Percentiles rank a stretch among this genome's conserved stretches.
phyloP scores from a whole-genome alignment of 441 rosid species.

The Pelargonium citronellum region DNA sequence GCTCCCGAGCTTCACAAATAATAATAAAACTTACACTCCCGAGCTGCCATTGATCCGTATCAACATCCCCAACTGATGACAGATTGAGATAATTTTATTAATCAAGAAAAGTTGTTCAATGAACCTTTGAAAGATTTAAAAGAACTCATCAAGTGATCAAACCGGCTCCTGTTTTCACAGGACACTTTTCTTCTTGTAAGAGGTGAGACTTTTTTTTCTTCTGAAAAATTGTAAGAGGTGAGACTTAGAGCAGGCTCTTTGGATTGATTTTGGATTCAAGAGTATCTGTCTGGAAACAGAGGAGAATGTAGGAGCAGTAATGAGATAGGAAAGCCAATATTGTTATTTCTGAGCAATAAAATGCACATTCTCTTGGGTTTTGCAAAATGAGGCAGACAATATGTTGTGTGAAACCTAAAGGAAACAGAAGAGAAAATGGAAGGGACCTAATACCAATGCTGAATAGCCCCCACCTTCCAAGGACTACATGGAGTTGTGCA shows the following conservation, averaged over 20 bases:
- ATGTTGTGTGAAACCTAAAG: conserved; percentile 23
- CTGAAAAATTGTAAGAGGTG: too few species aligned
- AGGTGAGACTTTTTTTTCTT: too few species aligned
- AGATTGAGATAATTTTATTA: background rate
- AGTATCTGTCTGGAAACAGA: conserved; percentile 22
- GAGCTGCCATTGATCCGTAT: background rate
- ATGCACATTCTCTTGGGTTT: background rate
- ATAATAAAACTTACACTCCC: conserved; percentile 12
- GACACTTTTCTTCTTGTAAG: conserved; percentile 7
- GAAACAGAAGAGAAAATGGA: conserved; percentile 7
- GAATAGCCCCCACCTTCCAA: conserved; percentile 21
- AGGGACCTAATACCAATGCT: conserved; percentile 18
- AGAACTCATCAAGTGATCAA: background rate
- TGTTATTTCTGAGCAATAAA: background rate
- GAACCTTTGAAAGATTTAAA: background rate
- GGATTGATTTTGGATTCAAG: conserved; percentile 14
- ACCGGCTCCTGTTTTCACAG: background rate
- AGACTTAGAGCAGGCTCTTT: too few species aligned
- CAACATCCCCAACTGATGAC: background rate
- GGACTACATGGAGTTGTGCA: conserved; percentile 29
- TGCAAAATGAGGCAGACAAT: conserved; percentile 21
- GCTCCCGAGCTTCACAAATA: conserved; percentile 12
- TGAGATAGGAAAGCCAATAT: background rate
- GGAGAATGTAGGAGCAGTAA: conserved; percentile 27
- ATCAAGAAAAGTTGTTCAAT: background rate